Conservation (phyloP, 2,329 filamentous ascomycete genomes). For the Fusarium sp. region DNA sequence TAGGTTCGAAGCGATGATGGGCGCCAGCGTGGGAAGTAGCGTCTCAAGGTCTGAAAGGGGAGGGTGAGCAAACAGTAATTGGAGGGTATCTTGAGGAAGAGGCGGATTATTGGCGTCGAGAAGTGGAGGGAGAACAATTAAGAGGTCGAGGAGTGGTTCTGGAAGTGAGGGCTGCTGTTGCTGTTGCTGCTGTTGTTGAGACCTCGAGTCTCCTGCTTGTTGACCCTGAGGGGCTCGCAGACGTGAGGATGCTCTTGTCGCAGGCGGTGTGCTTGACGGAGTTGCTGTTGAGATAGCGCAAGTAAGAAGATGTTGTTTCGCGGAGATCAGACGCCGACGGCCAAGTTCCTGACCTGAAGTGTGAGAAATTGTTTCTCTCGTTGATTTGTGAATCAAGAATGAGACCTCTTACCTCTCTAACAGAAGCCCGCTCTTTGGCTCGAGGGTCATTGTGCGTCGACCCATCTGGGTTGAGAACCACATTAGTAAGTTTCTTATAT, state of each 20-base stretch:
- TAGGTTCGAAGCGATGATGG: constrained; percentile 63
- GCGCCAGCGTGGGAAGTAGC: constrained; percentile 61
- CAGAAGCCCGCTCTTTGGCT: constrained; percentile 62
- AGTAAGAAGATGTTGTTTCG: constrained; percentile 64
- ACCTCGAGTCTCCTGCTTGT: constrained; percentile 38
- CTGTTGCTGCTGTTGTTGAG: constrained; percentile 29
- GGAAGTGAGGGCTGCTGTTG: constrained; percentile 49
- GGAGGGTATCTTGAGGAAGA: constrained; percentile 52
- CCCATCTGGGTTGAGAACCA: constrained; percentile 67
- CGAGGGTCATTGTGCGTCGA: constrained; percentile 66
- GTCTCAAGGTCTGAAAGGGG: constrained; percentile 61
- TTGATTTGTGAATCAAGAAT: background rate
- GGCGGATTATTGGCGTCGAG: constrained; percentile 52
- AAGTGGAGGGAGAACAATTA: constrained; percentile 66
- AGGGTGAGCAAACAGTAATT: constrained; percentile 62
- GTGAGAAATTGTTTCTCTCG: background rate
- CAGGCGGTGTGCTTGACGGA: constrained; percentile 46
- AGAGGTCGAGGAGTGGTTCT: constrained; percentile 63
- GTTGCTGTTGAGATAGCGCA: constrained; percentile 62
- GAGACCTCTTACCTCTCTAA: constrained; percentile 59
- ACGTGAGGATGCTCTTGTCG: constrained; percentile 45
- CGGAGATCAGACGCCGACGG: constrained; percentile 59
- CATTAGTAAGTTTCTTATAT: constrained; percentile 65
- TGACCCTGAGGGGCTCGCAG: constrained; percentile 35
- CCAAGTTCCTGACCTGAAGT: constrained; percentile 59